Evolutionary conservation across 768 basidiomycete species (phyloP).

Genomic region (Lyophyllum decastes): DNA sequence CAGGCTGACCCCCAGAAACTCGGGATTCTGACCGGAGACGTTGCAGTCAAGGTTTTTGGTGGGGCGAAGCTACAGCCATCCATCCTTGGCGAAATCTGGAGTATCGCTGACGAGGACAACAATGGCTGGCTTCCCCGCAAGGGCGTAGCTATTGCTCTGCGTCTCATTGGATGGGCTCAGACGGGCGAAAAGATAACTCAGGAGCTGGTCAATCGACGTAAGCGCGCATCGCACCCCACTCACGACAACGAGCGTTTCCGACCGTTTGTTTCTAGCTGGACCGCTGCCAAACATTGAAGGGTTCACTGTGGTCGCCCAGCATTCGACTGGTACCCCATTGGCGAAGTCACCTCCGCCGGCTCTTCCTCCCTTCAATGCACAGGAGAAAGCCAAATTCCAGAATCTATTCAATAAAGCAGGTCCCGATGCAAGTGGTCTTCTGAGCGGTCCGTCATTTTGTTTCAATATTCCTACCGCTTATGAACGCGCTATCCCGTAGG

Average conservation of each 20-base stretch:
- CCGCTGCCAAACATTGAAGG: slow-evolving; percentile 83
- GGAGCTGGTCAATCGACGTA: slow-evolving; percentile 71
- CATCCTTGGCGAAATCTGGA: slow-evolving; percentile 92
- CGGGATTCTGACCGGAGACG: slow-evolving; percentile 87
- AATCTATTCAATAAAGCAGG: slow-evolving; percentile 73
- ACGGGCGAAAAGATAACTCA: slow-evolving; percentile 70
- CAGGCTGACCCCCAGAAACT: slow-evolving; percentile 77
- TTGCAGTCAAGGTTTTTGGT: slow-evolving; percentile 84
- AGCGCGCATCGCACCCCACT: slow-evolving; percentile 30
- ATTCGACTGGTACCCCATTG: slow-evolving; percentile 57
- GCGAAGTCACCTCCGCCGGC: slow-evolving; percentile 63
- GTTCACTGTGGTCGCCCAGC: slow-evolving; percentile 54
- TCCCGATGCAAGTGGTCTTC: slow-evolving; percentile 67
- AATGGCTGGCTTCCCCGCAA: slow-evolving; percentile 90
- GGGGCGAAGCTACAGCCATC: slow-evolving; percentile 79
- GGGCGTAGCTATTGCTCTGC: slow-evolving; percentile 84
- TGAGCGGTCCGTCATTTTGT: slow-evolving; percentile 77
- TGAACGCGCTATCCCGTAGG: slow-evolving; percentile 40
- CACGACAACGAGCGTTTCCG: slow-evolving; percentile 10
- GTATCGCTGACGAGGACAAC: slow-evolving; percentile 88
- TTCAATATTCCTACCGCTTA: too few species aligned
- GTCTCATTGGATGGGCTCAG: slow-evolving; percentile 93
- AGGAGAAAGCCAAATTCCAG: slow-evolving; percentile 85
- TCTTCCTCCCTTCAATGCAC: slow-evolving; percentile 70
- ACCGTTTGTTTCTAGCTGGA: slow-evolving; percentile 57